Conservation (phyloP, 148 eudicot genomes). For the Rhododendron ferrugineum region DNA sequence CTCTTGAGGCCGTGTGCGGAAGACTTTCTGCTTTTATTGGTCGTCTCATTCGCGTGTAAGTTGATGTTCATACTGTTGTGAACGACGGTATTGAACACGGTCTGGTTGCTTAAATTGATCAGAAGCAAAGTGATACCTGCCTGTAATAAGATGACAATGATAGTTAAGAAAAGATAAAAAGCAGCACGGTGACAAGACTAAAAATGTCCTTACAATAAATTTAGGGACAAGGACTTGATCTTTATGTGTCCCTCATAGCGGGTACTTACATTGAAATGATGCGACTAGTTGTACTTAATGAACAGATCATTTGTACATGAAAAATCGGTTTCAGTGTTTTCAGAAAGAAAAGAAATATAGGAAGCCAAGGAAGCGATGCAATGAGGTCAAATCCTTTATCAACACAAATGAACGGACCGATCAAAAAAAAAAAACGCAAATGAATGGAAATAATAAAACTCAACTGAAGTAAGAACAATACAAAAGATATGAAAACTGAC, state of each 20-base stretch:
- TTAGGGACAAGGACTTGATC: not conserved
- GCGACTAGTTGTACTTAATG: not conserved
- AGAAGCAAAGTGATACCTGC: constrained; percentile 67
- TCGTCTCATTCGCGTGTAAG: constrained; percentile 13
- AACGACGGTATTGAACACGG: constrained; percentile 28
- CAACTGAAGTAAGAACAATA: not conserved
- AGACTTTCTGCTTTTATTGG: constrained; percentile 14
- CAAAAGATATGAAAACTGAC: not conserved
- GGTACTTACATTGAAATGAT: not conserved
- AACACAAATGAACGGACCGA: too few relatives aligned
- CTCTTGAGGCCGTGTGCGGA: constrained; percentile 36
- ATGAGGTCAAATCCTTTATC: too few relatives aligned
- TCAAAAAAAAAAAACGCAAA: too few relatives aligned
- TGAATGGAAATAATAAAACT: too few relatives aligned
- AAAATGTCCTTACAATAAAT: not conserved
- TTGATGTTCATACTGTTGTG: constrained; percentile 22
- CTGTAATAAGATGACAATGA: constrained; percentile 31
- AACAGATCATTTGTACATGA: not conserved
- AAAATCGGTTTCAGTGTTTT: not conserved
- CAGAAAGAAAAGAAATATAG: not conserved
- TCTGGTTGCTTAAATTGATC: constrained; percentile 74
- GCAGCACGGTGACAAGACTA: not conserved
- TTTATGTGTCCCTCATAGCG: not conserved
- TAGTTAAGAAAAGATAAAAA: not conserved
- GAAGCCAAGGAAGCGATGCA: too few relatives aligned